These are phyloP conservation scores for Lentithecium fluviatile DNA, from an alignment of 495 filamentous ascomycete genomes.

Conservation along the genomic window DNA sequence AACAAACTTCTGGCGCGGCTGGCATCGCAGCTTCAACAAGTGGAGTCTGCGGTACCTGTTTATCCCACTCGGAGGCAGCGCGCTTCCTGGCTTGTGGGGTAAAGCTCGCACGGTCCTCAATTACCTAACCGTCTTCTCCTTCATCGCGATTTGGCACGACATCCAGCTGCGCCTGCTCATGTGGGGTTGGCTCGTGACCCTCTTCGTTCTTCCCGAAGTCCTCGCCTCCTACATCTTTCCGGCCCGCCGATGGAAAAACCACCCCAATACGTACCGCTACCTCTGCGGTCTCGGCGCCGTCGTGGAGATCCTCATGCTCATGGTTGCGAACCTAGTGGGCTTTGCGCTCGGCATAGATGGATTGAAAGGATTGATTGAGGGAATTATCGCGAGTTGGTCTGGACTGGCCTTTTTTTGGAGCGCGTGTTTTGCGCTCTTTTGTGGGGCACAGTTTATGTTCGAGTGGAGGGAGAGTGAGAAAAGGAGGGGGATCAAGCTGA, in stretches of 20 bases:
- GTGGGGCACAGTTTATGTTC: conserved; percentile 93
- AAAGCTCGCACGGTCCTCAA: conserved; percentile 60
- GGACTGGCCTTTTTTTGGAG: conserved; percentile 71
- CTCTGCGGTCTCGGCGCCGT: conserved; percentile 85
- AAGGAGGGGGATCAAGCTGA: conserved; percentile 77
- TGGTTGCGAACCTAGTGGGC: conserved; percentile 88
- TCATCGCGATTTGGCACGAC: conserved; percentile 98
- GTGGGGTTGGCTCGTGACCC: conserved; percentile 93
- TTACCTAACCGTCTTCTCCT: conserved; percentile 86
- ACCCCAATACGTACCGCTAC: conserved; percentile 69
- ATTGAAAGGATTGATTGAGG: conserved; percentile 67
- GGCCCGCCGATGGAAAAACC: conserved; percentile 60
- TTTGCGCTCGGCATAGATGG: conserved; percentile 93
- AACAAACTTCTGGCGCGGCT: conserved; percentile 90
- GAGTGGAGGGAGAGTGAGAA: conserved; percentile 83
- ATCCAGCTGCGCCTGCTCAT: conserved; percentile 88
- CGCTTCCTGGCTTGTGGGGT: conserved; percentile 39
- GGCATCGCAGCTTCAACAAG: conserved; percentile 92
- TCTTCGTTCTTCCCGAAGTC: conserved; percentile 91
- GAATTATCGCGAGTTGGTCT: conserved; percentile 70
- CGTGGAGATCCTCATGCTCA: conserved; percentile 90
- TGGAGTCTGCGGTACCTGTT: conserved; percentile 96
- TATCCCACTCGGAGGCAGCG: conserved; percentile 78
- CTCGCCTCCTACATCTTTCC: conserved; percentile 71
- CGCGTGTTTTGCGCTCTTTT: conserved; percentile 72